Conservation (phyloP, 345 rosid genomes). For the Abelmoschus esculentus region DNA sequence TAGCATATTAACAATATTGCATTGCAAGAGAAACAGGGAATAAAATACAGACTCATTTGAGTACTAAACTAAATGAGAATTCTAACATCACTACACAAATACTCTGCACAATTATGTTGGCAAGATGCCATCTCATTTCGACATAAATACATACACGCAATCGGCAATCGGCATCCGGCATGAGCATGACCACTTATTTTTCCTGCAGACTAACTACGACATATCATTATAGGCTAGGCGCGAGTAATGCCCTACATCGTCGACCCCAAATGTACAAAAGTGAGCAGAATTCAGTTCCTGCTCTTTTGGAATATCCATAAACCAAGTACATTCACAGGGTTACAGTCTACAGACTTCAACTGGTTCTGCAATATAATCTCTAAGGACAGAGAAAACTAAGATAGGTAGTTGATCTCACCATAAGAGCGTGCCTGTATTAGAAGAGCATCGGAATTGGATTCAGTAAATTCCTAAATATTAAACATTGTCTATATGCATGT, state of each 20-base stretch:
- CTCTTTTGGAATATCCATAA: not conserved
- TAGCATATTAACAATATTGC: not conserved
- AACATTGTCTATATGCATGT: not conserved
- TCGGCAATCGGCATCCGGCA: not conserved
- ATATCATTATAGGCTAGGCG: not conserved
- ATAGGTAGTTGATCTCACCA: not conserved
- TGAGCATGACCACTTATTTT: slow-evolving; percentile 18
- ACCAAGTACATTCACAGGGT: not conserved
- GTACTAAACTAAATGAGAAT: not conserved
- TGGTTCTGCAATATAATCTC: slow-evolving; percentile 5
- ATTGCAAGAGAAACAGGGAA: not conserved
- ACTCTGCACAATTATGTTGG: slow-evolving; percentile 16
- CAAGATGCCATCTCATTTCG: slow-evolving; percentile 15
- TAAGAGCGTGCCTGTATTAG: slow-evolving; percentile 1
- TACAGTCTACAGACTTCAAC: not conserved
- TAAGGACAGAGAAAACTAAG: not conserved
- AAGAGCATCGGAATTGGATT: slow-evolving; percentile 1
- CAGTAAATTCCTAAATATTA: not conserved
- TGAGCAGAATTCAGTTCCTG: not conserved
- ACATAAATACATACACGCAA: slow-evolving; percentile 10
- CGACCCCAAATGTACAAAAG: slow-evolving; percentile 10
- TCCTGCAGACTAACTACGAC: slow-evolving; percentile 14
- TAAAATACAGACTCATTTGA: not conserved
- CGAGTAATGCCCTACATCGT: slow-evolving; percentile 9
- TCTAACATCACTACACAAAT: slow-evolving; percentile 9